These are phyloP conservation scores for Filosporella fistucella DNA, from an alignment of 495 filamentous ascomycete species.

Conservation along the genomic window DNA sequence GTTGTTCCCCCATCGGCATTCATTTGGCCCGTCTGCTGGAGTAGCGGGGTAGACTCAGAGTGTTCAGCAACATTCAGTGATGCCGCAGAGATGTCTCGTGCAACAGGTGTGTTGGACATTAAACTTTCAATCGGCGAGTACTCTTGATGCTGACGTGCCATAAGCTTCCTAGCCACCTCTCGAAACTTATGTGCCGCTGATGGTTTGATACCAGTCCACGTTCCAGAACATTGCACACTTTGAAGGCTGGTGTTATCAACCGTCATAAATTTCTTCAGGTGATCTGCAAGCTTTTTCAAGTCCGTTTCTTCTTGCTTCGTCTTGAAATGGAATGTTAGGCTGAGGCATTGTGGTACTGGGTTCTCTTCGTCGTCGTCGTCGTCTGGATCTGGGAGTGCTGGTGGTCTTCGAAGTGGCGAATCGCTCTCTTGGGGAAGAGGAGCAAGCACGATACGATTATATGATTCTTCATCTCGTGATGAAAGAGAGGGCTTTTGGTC, in stretches of 20 bases:
- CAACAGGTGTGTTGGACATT: too few relatives aligned
- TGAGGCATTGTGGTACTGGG: constrained; percentile 3
- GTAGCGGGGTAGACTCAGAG: too few relatives aligned
- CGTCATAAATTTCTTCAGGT: constrained; percentile 11
- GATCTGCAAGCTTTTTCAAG: constrained; percentile 9
- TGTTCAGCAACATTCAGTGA: too few relatives aligned
- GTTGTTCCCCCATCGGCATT: too few relatives aligned
- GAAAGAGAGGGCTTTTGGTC: constrained; percentile 9
- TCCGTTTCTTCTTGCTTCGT: constrained; percentile 3
- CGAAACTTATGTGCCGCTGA: constrained; percentile 1
- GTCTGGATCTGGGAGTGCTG: background rate
- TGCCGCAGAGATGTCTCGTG: too few relatives aligned
- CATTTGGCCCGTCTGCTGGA: too few relatives aligned
- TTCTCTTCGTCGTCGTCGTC: constrained; percentile 1
- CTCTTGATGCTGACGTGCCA: too few relatives aligned
- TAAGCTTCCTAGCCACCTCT: background rate
- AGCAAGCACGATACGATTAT: constrained; percentile 9
- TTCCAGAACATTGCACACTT: constrained; percentile 2
- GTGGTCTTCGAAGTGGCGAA: background rate
- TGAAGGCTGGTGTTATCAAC: constrained; percentile 5
- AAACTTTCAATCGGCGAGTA: too few relatives aligned
- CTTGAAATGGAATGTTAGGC: constrained; percentile 10
- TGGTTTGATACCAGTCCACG: background rate
- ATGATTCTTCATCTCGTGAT: constrained; percentile 6
- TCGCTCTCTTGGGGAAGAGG: constrained; percentile 4